phyloP scores from a whole-genome alignment of 805 yeast genomes.

The Ogataea populi-albae region DNA sequence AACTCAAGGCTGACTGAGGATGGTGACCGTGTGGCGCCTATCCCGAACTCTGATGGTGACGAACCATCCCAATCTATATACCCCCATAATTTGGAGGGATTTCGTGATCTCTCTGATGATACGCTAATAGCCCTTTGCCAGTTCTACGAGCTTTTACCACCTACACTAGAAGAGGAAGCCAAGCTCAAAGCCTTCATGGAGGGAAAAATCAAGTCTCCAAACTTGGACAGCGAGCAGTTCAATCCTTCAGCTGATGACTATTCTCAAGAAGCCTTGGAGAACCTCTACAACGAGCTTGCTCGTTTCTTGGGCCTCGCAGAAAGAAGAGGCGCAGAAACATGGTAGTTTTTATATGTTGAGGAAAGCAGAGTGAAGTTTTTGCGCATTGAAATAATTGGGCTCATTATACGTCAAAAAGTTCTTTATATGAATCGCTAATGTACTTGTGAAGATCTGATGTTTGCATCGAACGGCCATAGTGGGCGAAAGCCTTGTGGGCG shows the following conservation, averaged over 20 bases:
- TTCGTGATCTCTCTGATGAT: slow-evolving; percentile 43
- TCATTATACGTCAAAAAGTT: slow-evolving; percentile 15
- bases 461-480: slow-evolving; percentile 75
- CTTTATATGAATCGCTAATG: slow-evolving; percentile 59
- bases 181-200: slow-evolving; percentile 49
- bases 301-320: slow-evolving; percentile 61
- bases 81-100: slow-evolving; percentile 58
- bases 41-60: slow-evolving; percentile 79
- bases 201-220: slow-evolving; percentile 45
- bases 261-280: slow-evolving; percentile 48
- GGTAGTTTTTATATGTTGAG: too few species aligned
- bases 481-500: slow-evolving; percentile 58
- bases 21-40: slow-evolving; percentile 54
- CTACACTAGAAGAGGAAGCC: slow-evolving; percentile 52
- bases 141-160: slow-evolving; percentile 77
- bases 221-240: slow-evolving; percentile 28
- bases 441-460: slow-evolving; percentile 75
- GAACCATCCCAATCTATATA: slow-evolving; percentile 50
- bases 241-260: slow-evolving; percentile 31
- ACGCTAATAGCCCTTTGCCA: slow-evolving; percentile 54
- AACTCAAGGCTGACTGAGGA: slow-evolving; percentile 50
- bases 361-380: too few species aligned
- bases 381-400: too few species aligned
- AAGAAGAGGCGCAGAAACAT: slow-evolving; percentile 47
- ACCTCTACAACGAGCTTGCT: slow-evolving; percentile 60